These are phyloP conservation scores for Licmophora abbreviata DNA, from an alignment of 108 stramenopile species.

Conservation along the genomic window DNA sequence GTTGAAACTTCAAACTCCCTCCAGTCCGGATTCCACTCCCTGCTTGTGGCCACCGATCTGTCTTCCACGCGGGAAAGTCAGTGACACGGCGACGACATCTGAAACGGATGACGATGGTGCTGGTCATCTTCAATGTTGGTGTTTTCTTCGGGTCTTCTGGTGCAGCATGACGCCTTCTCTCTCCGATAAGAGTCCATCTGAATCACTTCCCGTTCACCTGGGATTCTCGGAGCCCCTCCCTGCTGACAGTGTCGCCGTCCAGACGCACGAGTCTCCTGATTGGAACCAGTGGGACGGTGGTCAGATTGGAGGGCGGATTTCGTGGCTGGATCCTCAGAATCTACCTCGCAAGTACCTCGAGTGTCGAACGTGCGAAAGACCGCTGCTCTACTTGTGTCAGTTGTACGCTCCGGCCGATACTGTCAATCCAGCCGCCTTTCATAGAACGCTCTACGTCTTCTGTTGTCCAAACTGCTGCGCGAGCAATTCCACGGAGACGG, in stretches of 20 bases:
- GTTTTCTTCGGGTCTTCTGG: no score
- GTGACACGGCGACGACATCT: no score
- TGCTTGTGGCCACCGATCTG: no score
- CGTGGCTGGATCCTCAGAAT: conserved; percentile 75
- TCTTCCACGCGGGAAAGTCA: no score
- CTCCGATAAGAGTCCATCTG: no score
- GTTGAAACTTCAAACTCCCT: no score
- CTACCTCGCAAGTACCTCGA: conserved; percentile 23
- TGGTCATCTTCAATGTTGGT: no score
- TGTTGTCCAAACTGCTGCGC: conserved; percentile 58
- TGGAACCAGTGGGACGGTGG: conserved; percentile 84
- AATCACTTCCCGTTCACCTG: conserved; percentile 36
- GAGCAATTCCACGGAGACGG: conserved; percentile 6
- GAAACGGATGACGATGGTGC: no score
- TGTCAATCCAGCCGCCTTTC: conserved; percentile 45
- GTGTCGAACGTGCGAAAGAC: conserved; percentile 10
- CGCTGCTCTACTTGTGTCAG: conserved; percentile 54
- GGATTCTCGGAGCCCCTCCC: conserved; percentile 35
- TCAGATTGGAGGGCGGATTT: conserved; percentile 61
- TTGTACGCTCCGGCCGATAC: conserved; percentile 71
- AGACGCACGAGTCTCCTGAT: conserved; percentile 32
- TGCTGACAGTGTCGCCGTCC: conserved; percentile 15
- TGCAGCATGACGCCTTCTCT: no score
- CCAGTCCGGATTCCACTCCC: no score
- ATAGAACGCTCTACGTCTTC: conserved; percentile 78